Conservation (phyloP, 257 asterid species). For the Przewalskia tangutica region DNA sequence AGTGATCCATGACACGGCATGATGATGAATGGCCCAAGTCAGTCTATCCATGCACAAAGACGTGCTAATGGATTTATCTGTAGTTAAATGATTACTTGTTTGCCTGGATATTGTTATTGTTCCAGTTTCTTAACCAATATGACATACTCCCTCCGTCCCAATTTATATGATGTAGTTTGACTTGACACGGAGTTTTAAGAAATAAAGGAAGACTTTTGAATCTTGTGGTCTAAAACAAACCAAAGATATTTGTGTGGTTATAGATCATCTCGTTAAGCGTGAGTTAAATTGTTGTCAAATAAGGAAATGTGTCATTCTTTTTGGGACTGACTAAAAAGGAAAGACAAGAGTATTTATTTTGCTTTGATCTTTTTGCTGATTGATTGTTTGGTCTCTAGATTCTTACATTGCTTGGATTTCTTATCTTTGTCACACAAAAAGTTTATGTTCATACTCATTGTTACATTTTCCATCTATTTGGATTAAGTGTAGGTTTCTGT, state of each 20-base stretch:
- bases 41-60: not conserved
- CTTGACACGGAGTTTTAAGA: no score
- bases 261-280: no score
- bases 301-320: no score
- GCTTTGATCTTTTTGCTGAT: not conserved
- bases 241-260: no score
- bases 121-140: not conserved
- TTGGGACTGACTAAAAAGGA: no score
- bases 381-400: not conserved
- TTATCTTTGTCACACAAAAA: not conserved
- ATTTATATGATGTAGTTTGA: no score
- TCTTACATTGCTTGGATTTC: not conserved
- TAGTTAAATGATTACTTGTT: not conserved
- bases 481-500: conserved; percentile 55
- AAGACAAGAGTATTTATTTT: not conserved
- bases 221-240: no score
- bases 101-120: not conserved
- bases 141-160: not conserved
- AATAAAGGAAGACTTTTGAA: no score
- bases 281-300: no score
- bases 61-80: not conserved
- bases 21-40: not conserved
- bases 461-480: conserved; percentile 1
- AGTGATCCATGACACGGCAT: not conserved
- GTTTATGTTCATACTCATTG: not conserved